These are phyloP conservation scores for Ordospora pajunii DNA, from an alignment of 371 early-diverging fungal species.

Conservation along the genomic window DNA sequence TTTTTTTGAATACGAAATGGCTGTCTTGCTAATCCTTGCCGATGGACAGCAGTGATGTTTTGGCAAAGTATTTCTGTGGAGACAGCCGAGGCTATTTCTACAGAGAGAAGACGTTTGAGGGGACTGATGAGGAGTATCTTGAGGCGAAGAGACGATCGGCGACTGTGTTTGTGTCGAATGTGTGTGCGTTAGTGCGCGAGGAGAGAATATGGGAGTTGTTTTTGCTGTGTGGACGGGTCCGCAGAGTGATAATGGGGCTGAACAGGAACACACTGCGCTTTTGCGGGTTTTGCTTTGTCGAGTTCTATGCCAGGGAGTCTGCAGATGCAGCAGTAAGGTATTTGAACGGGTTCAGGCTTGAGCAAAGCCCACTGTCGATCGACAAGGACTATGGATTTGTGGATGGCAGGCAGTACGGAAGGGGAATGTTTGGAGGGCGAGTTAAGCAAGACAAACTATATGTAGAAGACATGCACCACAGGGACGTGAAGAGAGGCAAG, in stretches of 20 bases:
- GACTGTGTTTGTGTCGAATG: conserved; percentile 58
- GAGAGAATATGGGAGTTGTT: conserved; percentile 57
- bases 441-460: conserved; percentile 31
- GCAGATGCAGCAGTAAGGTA: conserved; percentile 33
- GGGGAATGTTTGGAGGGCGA: conserved; percentile 58
- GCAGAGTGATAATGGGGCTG: conserved; percentile 60
- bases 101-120: conserved; percentile 22
- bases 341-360: conserved; percentile 44
- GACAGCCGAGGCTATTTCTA: conserved; percentile 5
- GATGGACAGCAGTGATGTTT: neutral
- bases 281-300: conserved; percentile 61
- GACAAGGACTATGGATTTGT: conserved; percentile 61
- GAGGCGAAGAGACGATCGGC: conserved; percentile 34
- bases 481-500: conserved; percentile 23
- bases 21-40: neutral
- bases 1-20: neutral
- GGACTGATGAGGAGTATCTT: conserved; percentile 58
- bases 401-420: conserved; percentile 60
- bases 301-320: conserved; percentile 37
- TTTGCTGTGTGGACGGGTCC: conserved; percentile 49
- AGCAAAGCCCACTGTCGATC: conserved; percentile 41
- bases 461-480: neutral
- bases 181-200: conserved; percentile 41
- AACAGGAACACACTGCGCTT: conserved; percentile 46
- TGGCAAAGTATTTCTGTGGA: neutral